Evolutionary conservation across 805 yeast species (phyloP).

Genomic region (Lipomyces yamanashiensis): DNA sequence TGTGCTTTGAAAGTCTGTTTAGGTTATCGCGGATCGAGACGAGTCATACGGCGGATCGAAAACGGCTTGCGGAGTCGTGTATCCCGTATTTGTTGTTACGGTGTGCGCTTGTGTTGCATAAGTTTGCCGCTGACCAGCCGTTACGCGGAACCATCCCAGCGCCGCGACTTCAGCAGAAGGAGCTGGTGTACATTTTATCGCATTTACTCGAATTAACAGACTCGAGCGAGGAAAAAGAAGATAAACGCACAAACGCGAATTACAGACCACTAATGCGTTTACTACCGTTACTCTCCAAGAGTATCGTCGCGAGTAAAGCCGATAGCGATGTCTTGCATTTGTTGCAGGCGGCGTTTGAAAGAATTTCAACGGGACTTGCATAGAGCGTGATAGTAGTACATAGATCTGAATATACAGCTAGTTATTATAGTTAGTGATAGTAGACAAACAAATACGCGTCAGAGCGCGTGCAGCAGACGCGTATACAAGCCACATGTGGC

Average conservation of each 20-base stretch:
- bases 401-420: not conserved
- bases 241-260: slow-evolving; percentile 10
- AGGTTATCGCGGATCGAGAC: slow-evolving; percentile 45
- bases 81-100: slow-evolving; percentile 61
- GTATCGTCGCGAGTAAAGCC: slow-evolving; percentile 31
- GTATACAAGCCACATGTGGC: too few species aligned
- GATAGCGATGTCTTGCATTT: slow-evolving; percentile 28
- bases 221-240: not conserved
- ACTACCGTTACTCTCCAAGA: slow-evolving; percentile 35
- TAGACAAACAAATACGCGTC: too few species aligned
- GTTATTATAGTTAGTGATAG: too few species aligned
- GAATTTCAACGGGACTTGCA: slow-evolving; percentile 26
- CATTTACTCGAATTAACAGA: slow-evolving; percentile 23
- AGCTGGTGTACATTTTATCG: slow-evolving; percentile 50
- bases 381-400: not conserved
- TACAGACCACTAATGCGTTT: slow-evolving; percentile 31
- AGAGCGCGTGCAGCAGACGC: too few species aligned
- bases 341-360: slow-evolving; percentile 32
- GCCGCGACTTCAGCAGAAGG: slow-evolving; percentile 66
- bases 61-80: slow-evolving; percentile 41
- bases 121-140: slow-evolving; percentile 65
- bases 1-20: slow-evolving; percentile 62
- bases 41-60: slow-evolving; percentile 20
- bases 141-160: slow-evolving; percentile 67
- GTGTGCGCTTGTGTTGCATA: slow-evolving; percentile 62